phyloP scores from a whole-genome alignment of 768 basidiomycete species.

The Naganishia onofrii region DNA sequence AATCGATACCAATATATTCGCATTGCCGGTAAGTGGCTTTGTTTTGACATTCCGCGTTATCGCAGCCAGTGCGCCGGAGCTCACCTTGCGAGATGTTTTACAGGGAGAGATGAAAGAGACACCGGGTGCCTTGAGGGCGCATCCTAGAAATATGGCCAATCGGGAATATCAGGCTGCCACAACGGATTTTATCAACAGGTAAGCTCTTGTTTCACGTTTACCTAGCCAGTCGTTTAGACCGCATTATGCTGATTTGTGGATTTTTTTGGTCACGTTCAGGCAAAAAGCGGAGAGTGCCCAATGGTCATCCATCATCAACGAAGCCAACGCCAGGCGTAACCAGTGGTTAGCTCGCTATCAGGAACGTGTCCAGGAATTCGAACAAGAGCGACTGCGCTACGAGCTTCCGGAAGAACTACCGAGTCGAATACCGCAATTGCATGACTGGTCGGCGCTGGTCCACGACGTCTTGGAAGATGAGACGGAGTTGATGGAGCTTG shows the following conservation, averaged over 20 bases:
- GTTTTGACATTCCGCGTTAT: background rate
- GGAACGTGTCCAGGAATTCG: background rate
- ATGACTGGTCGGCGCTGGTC: slow-evolving; percentile 51
- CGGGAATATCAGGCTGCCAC: slow-evolving; percentile 37
- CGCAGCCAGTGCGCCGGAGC: background rate
- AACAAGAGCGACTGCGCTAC: slow-evolving; percentile 14
- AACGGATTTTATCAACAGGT: slow-evolving; percentile 41
- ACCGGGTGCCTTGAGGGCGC: slow-evolving; percentile 35
- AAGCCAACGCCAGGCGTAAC: slow-evolving; percentile 32
- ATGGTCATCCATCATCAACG: slow-evolving; percentile 38
- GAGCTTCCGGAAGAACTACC: slow-evolving; percentile 33
- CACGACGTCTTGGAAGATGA: slow-evolving; percentile 44
- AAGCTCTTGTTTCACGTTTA: background rate
- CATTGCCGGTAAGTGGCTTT: slow-evolving; percentile 16
- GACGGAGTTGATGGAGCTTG: slow-evolving; percentile 38
- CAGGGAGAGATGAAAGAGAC: slow-evolving; percentile 17
- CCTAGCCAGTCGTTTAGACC: background rate
- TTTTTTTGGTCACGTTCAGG: background rate
- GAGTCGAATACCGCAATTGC: slow-evolving; percentile 41
- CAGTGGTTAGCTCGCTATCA: slow-evolving; percentile 33
- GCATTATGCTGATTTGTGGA: background rate
- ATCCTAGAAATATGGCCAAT: slow-evolving; percentile 48
- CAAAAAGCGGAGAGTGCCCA: slow-evolving; percentile 38
- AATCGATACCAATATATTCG: slow-evolving; percentile 48
- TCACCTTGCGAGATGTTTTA: background rate